These are phyloP conservation scores for Brachypodium distachyon DNA, from an alignment of 202 grass and related monocot species.

Conservation along the genomic window DNA sequence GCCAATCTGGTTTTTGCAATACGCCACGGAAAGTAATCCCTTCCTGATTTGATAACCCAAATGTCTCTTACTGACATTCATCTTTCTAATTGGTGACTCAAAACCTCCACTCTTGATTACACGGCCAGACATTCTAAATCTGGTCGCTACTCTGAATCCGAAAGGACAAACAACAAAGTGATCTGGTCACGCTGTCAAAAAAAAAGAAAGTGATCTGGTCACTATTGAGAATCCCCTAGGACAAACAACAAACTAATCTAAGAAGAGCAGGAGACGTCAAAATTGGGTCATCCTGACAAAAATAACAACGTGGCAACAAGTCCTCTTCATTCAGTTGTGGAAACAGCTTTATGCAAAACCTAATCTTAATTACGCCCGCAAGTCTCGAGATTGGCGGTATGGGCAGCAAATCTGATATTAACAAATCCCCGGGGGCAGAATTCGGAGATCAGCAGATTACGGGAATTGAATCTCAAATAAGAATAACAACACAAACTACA, in stretches of 20 bases:
- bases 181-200: neutral
- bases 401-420: conserved; percentile 19
- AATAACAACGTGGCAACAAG: neutral
- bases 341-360: neutral
- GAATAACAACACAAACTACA: neutral
- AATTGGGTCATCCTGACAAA: neutral
- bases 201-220: neutral
- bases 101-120: neutral
- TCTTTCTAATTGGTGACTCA: neutral
- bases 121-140: neutral
- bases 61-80: neutral
- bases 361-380: neutral
- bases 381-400: neutral
- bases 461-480: neutral
- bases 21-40: neutral
- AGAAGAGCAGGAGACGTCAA: neutral
- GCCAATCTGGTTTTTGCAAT: neutral
- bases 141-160: neutral
- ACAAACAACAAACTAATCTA: conserved; percentile 1
- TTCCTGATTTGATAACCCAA: neutral
- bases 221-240: neutral
- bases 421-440: neutral
- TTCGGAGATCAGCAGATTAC: neutral
- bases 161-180: conserved; percentile 2
- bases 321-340: neutral